These are phyloP conservation scores for Termitomyces bulborhizus DNA, from an alignment of 768 basidiomycete genomes.

Conservation along the genomic window DNA sequence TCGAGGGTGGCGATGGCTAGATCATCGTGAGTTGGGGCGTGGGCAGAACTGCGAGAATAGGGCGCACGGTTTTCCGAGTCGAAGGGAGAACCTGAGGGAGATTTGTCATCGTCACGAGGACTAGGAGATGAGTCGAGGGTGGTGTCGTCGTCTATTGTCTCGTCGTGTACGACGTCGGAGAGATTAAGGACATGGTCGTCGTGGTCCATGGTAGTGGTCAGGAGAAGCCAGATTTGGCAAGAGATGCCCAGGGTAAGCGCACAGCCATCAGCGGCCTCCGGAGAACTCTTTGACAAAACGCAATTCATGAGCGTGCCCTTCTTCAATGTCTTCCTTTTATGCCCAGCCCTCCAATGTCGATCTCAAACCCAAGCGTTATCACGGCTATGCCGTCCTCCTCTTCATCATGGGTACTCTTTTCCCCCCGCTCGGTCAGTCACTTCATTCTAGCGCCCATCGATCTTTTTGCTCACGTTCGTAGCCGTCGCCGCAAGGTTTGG, in stretches of 20 bases:
- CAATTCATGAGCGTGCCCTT: neutral
- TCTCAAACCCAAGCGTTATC: constrained; percentile 63
- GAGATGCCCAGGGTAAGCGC: constrained; percentile 13
- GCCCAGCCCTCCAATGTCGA: constrained; percentile 47
- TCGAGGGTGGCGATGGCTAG: constrained; percentile 72
- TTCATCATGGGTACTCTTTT: constrained; percentile 88
- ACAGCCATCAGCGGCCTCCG: neutral
- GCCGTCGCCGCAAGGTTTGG: constrained; percentile 94
- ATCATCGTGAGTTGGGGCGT: constrained; percentile 35
- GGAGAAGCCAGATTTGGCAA: constrained; percentile 13
- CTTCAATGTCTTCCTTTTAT: constrained; percentile 18
- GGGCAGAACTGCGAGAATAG: constrained; percentile 26
- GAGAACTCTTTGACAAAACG: no score
- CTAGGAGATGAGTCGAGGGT: constrained; percentile 24
- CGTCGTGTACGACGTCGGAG: constrained; percentile 83
- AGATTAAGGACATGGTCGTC: constrained; percentile 67
- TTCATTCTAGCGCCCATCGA: constrained; percentile 1
- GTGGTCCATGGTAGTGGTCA: constrained; percentile 34
- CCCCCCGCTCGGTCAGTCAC: constrained; percentile 74
- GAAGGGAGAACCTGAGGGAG: constrained; percentile 23
- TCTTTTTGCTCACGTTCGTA: constrained; percentile 23
- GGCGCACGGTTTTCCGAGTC: constrained; percentile 31
- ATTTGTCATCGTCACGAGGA: constrained; percentile 23
- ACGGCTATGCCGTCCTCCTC: constrained; percentile 76
- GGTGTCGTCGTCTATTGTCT: constrained; percentile 57